Evolutionary conservation across 192 early-diverging fungal genomes (phyloP).

Genomic region (Mortierella antarctica): DNA sequence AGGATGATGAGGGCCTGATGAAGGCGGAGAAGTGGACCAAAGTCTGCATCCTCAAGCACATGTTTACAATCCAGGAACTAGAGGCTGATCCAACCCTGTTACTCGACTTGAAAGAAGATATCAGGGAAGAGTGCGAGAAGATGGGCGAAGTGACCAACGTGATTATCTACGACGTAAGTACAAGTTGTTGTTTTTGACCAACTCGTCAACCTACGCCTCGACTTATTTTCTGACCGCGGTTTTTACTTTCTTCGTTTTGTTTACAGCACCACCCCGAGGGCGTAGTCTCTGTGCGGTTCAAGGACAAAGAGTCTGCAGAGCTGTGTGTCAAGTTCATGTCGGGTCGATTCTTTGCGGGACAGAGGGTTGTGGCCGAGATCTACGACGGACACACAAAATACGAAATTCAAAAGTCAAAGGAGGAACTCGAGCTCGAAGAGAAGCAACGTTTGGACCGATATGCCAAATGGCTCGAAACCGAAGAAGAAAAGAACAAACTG

Average conservation of each 20-base stretch:
- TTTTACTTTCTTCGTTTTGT: background rate
- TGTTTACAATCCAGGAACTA: slow-evolving; percentile 92
- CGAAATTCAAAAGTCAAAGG: slow-evolving; percentile 63
- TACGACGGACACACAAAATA: slow-evolving; percentile 89
- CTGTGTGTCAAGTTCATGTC: slow-evolving; percentile 91
- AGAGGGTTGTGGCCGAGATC: slow-evolving; percentile 78
- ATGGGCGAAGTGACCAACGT: slow-evolving; percentile 95
- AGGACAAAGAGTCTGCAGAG: slow-evolving; percentile 78
- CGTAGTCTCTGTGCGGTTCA: slow-evolving; percentile 90
- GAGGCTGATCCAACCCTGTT: slow-evolving; percentile 89
- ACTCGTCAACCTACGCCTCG: background rate
- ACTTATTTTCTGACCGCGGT: no score
- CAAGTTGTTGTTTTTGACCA: slow-evolving; percentile 35
- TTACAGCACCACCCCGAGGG: slow-evolving; percentile 80
- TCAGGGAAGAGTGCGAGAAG: slow-evolving; percentile 93
- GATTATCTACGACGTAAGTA: slow-evolving; percentile 90
- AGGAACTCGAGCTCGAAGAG: slow-evolving; percentile 79
- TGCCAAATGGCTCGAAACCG: slow-evolving; percentile 88
- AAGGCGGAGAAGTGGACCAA: slow-evolving; percentile 81
- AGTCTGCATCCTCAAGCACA: slow-evolving; percentile 93
- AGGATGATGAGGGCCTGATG: slow-evolving; percentile 72
- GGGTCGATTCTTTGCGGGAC: slow-evolving; percentile 90
- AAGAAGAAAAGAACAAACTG: slow-evolving; percentile 22
- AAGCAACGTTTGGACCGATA: slow-evolving; percentile 85
- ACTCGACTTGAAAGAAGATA: slow-evolving; percentile 93